Conservation (phyloP, 2,329 filamentous ascomycete species). For the Epichloe typhina region DNA sequence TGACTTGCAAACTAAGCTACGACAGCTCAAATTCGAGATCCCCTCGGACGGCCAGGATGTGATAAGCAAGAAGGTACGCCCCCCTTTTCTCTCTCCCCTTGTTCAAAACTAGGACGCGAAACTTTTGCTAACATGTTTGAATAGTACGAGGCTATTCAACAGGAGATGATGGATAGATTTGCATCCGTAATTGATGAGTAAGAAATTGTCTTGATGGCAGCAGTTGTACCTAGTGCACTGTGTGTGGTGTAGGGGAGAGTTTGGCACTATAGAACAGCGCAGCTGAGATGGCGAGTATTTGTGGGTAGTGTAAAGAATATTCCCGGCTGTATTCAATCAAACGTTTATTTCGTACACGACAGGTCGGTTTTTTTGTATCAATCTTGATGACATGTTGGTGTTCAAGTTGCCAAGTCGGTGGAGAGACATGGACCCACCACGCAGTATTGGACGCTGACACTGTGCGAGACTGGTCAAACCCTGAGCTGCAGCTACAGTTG, state of each 20-base stretch:
- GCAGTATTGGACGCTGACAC: not conserved
- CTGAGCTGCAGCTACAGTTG: too few relatives aligned
- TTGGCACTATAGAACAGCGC: constrained; percentile 16
- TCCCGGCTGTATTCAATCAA: not conserved
- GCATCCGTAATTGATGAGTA: constrained; percentile 93
- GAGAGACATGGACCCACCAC: not conserved
- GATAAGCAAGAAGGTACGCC: constrained; percentile 63
- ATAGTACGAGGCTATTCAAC: constrained; percentile 83
- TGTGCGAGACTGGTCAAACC: not conserved
- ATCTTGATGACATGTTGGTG: too few relatives aligned
- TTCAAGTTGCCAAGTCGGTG: too few relatives aligned
- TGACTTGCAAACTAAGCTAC: constrained; percentile 72
- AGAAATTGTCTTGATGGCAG: constrained; percentile 9
- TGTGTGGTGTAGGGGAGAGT: constrained; percentile 8
- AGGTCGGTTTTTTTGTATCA: too few relatives aligned
- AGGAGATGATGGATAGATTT: constrained; percentile 94
- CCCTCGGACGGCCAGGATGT: constrained; percentile 72
- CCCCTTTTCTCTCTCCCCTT: not conserved
- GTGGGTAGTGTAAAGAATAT: constrained; percentile 1
- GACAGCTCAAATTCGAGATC: constrained; percentile 94
- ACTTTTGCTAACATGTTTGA: not conserved
- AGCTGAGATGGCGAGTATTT: constrained; percentile 6
- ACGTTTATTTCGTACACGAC: not conserved
- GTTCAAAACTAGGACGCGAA: not conserved
- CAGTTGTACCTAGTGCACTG: constrained; percentile 1